Percentiles rank a stretch among this genome's conserved stretches.
These are phyloP conservation scores for Eucalyptus regnans DNA, from an alignment of 345 rosid species.

Conservation along the genomic window DNA sequence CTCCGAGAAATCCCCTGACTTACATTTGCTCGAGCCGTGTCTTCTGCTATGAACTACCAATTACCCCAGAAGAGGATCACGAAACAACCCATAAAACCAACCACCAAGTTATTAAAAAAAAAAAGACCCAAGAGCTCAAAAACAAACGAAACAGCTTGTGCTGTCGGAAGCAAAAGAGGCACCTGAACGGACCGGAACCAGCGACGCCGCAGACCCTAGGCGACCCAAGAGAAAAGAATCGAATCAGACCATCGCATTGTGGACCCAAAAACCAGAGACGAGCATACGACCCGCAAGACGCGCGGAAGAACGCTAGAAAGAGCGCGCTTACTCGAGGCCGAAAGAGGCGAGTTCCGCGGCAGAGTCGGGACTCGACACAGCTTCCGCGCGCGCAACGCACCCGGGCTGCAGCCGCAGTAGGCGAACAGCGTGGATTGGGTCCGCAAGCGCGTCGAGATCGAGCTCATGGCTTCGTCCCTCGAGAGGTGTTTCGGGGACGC, in stretches of 20 bases:
- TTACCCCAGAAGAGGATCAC: neutral
- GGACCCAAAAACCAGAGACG: neutral
- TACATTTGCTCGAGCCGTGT: conserved; percentile 22
- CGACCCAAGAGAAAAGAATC: neutral
- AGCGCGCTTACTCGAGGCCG: neutral
- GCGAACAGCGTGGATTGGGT: neutral
- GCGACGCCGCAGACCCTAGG: conserved; percentile 5
- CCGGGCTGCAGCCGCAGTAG: neutral
- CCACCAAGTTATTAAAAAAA: neutral
- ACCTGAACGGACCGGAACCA: conserved; percentile 17
- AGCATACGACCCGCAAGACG: neutral
- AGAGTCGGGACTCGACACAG: neutral
- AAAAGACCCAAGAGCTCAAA: neutral
- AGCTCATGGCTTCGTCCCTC: neutral
- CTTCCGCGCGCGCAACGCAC: neutral
- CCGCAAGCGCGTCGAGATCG: neutral
- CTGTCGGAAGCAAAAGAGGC: neutral
- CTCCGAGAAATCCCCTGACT: conserved; percentile 26
- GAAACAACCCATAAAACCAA: neutral
- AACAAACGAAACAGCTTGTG: neutral
- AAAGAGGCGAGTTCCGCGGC: neutral
- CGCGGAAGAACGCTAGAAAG: neutral
- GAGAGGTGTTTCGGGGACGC: neutral
- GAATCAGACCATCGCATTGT: neutral
- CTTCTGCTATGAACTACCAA: conserved; percentile 13